Conservation (phyloP, 495 filamentous ascomycete species). For the Tuber calosporum region DNA sequence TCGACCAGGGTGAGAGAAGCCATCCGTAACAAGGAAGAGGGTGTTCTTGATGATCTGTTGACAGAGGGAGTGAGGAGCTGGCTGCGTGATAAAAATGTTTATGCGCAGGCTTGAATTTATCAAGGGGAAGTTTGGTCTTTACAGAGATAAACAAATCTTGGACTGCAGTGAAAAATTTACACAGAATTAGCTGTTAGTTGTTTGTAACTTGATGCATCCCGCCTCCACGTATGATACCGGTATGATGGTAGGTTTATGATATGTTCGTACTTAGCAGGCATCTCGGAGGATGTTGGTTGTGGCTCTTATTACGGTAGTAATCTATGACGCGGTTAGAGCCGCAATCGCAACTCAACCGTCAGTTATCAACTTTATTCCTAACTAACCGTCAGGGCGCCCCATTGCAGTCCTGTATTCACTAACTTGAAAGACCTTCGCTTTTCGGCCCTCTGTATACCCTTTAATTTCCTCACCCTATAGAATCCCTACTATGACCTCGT, state of each 20-base stretch:
- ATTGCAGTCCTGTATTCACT: background rate
- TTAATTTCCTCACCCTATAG: background rate
- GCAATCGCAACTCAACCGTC: background rate
- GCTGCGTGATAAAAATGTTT: conserved; percentile 51
- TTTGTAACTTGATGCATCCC: background rate
- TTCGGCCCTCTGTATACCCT: background rate
- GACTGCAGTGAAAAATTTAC: background rate
- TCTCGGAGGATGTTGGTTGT: background rate
- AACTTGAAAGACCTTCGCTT: background rate
- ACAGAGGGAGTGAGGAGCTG: conserved; percentile 57
- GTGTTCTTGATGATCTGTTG: conserved; percentile 56
- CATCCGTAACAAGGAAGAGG: conserved; percentile 48
- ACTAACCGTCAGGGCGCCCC: background rate
- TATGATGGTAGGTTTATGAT: background rate
- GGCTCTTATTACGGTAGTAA: background rate
- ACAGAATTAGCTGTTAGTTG: background rate
- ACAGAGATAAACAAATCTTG: conserved; percentile 46
- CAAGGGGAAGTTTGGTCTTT: conserved; percentile 29
- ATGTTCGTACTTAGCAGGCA: background rate
- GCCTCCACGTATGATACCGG: background rate
- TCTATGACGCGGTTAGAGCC: conserved; percentile 2
- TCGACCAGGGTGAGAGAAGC: conserved; percentile 72
- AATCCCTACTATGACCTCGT: conserved; percentile 40
- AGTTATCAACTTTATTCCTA: too few species aligned
- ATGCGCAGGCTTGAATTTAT: conserved; percentile 37